A percentile compares a stretch with the other conserved stretches of the same genome.
Evolutionary conservation across 1,139 yeast species (phyloP).

Genomic region (Candida tropicalis): DNA sequence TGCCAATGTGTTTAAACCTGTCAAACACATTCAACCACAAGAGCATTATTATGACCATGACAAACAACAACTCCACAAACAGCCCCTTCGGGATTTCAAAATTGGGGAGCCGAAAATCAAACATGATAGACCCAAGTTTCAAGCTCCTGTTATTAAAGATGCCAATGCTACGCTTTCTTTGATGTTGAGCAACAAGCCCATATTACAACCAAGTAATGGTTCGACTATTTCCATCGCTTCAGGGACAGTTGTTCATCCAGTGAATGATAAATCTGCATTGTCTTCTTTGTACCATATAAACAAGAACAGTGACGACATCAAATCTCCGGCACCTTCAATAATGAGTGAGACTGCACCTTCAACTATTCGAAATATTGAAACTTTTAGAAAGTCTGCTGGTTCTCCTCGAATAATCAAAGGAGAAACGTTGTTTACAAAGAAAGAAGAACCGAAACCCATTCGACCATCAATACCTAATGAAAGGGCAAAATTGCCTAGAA

Average conservation of each 20-base stretch:
- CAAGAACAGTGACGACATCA: conserved; percentile 33
- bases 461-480: conserved; percentile 3
- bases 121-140: conserved; percentile 32
- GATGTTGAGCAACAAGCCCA: conserved; percentile 24
- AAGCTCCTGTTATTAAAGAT: conserved; percentile 18
- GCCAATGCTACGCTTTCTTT: conserved; percentile 30
- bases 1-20: conserved; percentile 46
- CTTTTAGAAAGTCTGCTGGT: conserved; percentile 12
- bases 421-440: conserved; percentile 14
- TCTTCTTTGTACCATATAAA: conserved; percentile 44
- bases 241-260: conserved; percentile 40
- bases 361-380: conserved; percentile 12
- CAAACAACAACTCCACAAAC: background rate
- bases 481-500: conserved; percentile 6
- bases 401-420: conserved; percentile 17
- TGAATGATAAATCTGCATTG: conserved; percentile 38
- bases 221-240: conserved; percentile 39
- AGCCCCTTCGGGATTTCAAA: conserved; percentile 61
- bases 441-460: conserved; percentile 5
- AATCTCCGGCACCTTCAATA: conserved; percentile 14
- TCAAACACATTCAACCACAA: conserved; percentile 7
- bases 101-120: conserved; percentile 52
- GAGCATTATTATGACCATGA: background rate
- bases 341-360: conserved; percentile 11
- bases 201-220: conserved; percentile 23